Percentiles rank a stretch among this genome's conserved stretches.
These are phyloP conservation scores for Fraxinus baroniana DNA, from an alignment of 305 asterid genomes.

Conservation along the genomic window DNA sequence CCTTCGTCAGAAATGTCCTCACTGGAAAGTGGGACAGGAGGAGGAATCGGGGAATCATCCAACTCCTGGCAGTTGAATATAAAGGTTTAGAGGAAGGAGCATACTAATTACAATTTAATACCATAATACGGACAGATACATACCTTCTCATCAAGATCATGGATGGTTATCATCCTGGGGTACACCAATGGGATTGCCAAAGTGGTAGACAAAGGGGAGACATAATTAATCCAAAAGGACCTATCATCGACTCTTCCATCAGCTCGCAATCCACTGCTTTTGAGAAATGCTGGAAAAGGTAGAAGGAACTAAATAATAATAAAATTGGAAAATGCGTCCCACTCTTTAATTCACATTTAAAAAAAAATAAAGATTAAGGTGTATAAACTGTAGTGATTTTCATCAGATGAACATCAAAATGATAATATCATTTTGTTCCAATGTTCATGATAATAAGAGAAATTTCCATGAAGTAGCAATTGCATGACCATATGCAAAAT, in stretches of 20 bases:
- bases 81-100: conserved; percentile 18
- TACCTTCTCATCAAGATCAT: conserved; percentile 78
- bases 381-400: background rate
- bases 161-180: conserved; percentile 83
- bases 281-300: conserved; percentile 59
- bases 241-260: conserved; percentile 82
- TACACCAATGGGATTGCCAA: conserved; percentile 79
- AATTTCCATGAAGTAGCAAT: background rate
- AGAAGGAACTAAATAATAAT: conserved; percentile 14
- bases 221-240: conserved; percentile 81
- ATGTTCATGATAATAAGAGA: background rate
- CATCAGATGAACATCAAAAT: background rate
- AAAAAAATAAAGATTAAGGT: background rate
- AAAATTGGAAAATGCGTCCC: background rate
- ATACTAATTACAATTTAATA: conserved; percentile 11
- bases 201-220: conserved; percentile 69
- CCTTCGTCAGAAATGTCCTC: conserved; percentile 68
- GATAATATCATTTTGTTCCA: background rate
- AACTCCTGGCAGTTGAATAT: conserved; percentile 50
- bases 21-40: conserved; percentile 65
- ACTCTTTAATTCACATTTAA: background rate
- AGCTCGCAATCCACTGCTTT: conserved; percentile 71
- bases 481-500: background rate
- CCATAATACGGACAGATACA: background rate
- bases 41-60: conserved; percentile 56